Evolutionary conservation across 2,329 filamentous ascomycete species (phyloP).

Genomic region (Dryadomyces quercus-mongolicae): DNA sequence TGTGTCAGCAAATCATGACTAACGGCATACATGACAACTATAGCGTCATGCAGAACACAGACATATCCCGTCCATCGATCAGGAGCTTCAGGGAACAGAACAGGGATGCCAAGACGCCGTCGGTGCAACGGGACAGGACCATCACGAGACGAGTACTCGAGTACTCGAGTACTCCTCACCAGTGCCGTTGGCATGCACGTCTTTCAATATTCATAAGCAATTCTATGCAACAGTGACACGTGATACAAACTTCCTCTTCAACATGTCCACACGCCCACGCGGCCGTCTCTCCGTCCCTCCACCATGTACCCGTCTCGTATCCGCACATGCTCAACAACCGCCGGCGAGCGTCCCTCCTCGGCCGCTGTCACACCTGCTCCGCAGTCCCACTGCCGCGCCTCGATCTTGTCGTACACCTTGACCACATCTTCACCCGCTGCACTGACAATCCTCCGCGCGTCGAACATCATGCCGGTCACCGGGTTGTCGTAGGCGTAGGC

Average conservation of each 20-base stretch:
- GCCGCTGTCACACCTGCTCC: conserved; percentile 66
- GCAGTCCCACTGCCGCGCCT: conserved; percentile 93
- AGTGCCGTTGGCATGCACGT: no score
- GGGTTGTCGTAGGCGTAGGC: conserved; percentile 91
- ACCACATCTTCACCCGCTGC: conserved; percentile 88
- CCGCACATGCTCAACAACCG: conserved; percentile 71
- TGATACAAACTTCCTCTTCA: conserved; percentile 15
- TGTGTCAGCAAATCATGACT: no score
- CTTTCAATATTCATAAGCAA: no score
- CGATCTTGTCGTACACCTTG: conserved; percentile 96
- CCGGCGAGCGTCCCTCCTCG: conserved; percentile 50
- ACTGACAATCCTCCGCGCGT: conserved; percentile 74
- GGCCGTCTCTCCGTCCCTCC: conserved; percentile 78
- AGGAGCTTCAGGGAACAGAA: no score
- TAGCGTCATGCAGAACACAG: not conserved
- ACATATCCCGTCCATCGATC: no score
- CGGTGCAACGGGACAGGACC: no score
- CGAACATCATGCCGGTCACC: conserved; percentile 96
- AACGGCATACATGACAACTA: no score
- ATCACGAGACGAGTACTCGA: no score
- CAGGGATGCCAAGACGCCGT: no score
- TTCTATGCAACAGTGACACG: no score
- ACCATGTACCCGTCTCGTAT: conserved; percentile 91
- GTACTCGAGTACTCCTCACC: no score
- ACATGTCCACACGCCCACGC: conserved; percentile 84